Percentiles rank a stretch among this genome's conserved stretches.
Conservation (phyloP, 208 protist species). For the Strigomonas culicis region DNA sequence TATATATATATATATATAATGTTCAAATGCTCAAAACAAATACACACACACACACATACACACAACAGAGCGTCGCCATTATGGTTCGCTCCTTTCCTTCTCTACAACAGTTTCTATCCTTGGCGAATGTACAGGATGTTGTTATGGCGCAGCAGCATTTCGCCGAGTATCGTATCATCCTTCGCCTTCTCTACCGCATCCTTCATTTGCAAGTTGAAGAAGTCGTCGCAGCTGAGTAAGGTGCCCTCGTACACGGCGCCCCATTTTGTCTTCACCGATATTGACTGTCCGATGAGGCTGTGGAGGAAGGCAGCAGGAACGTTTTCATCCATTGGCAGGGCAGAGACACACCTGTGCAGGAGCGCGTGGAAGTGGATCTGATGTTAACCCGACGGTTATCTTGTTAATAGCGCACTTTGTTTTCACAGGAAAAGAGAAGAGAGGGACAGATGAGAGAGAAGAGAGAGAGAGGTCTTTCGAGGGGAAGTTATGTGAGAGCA, state of each 20-base stretch:
- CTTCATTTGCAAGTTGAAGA: constrained; percentile 97
- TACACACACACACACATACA: neutral
- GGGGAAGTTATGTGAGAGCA: neutral
- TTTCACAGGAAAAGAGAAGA: neutral
- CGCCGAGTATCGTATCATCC: constrained; percentile 70
- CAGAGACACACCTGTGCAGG: neutral
- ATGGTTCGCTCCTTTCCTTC: no score
- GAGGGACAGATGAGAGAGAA: constrained; percentile 1
- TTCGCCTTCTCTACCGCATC: constrained; percentile 73
- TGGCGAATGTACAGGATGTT: constrained; percentile 90
- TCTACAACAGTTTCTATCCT: constrained; percentile 11
- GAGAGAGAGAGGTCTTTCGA: constrained; percentile 2
- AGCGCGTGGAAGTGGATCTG: neutral
- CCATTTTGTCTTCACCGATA: constrained; percentile 99
- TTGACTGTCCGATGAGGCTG: constrained; percentile 91
- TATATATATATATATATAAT: neutral
- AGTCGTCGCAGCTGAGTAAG: constrained; percentile 94
- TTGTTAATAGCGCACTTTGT: no score
- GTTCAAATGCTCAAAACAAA: neutral
- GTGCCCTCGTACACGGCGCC: constrained; percentile 97
- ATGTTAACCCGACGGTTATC: no score
- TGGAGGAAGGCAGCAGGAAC: constrained; percentile 90
- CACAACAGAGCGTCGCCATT: no score
- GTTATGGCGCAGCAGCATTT: constrained; percentile 88
- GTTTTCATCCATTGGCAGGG: constrained; percentile 50